Conservation (phyloP, 805 yeast genomes). For the Metschnikowia reukaufii region DNA sequence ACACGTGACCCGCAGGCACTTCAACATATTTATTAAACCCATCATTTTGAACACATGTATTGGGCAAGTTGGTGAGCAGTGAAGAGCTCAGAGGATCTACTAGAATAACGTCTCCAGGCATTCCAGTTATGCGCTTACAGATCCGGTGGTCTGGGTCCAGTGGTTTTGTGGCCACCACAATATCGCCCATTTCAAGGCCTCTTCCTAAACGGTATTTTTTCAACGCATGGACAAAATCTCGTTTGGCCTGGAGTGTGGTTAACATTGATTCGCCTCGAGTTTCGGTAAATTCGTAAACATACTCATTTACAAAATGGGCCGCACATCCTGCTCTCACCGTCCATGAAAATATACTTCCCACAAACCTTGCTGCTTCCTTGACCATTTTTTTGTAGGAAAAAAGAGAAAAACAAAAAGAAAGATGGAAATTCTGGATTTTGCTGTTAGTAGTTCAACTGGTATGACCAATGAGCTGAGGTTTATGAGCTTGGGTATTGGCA, state of each 20-base stretch:
- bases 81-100: conserved; percentile 74
- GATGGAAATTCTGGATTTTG: too few species aligned
- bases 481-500: not conserved
- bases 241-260: conserved; percentile 73
- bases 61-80: conserved; percentile 34
- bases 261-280: conserved; percentile 95
- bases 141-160: conserved; percentile 82
- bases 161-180: conserved; percentile 86
- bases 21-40: conserved; percentile 58
- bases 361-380: conserved; percentile 27
- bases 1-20: conserved; percentile 93
- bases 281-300: conserved; percentile 71
- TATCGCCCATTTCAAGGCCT: conserved; percentile 74
- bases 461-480: not conserved
- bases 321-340: conserved; percentile 61
- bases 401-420: too few species aligned
- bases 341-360: conserved; percentile 44
- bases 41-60: conserved; percentile 31
- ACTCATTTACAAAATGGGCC: conserved; percentile 64
- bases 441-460: not conserved
- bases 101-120: conserved; percentile 88
- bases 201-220: conserved; percentile 66
- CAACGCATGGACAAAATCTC: conserved; percentile 78
- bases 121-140: conserved; percentile 90
- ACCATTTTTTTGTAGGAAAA: not conserved